Base-by-base conservation (phyloP, 768 basidiomycete genomes). In the Boletus eberwhitei region DNA sequence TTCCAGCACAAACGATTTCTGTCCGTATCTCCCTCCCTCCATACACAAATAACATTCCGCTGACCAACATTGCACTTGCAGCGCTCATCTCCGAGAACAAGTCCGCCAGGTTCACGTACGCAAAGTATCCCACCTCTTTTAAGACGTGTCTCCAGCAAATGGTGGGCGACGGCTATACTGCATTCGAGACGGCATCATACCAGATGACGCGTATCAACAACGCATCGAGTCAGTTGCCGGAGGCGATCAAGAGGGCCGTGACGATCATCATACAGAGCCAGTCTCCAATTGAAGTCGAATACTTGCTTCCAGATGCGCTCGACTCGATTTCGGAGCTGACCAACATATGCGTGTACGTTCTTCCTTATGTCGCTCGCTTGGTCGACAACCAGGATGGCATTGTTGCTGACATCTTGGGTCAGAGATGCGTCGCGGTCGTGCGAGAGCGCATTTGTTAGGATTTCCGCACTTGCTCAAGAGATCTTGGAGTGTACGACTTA, bases 111-210 rank as follows among this genome's bases (percentile, higher is more conserved):
- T 58, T 62, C 26, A 51, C 48, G 5, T 41, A 62, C 12, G 59
- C 59, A 29, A 62, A 62, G 35, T 55, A 61, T 34, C 61, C 60
- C 5, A 61, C 54, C 31, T 62, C 61, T 35, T 62, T 62, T 51
- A 62, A 62, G 53, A 55, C 61, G 11, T 62, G 56, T 37, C 60
- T 62, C 35, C 61, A 62, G 35, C 61, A 62, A 50, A 62, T 62
- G 60, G 60, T 62, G 1, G 61, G 61, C 8, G 59, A 62, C 13
- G 61, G 61, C 6, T 62, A 62, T n/a, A 62, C 22, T 29, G 61
- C 60, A 32, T 62, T 62, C 37, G 61, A 62, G 48, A 62, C 56
- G 0, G 56, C 60, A 8, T 62, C 60, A 4, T 48, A 62, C 31
- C 50, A 62, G 37, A 62, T 62, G 61, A 62, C 50, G 11, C 61